Conservation (phyloP, 495 filamentous ascomycete species). For the Bombardia bombarda region DNA sequence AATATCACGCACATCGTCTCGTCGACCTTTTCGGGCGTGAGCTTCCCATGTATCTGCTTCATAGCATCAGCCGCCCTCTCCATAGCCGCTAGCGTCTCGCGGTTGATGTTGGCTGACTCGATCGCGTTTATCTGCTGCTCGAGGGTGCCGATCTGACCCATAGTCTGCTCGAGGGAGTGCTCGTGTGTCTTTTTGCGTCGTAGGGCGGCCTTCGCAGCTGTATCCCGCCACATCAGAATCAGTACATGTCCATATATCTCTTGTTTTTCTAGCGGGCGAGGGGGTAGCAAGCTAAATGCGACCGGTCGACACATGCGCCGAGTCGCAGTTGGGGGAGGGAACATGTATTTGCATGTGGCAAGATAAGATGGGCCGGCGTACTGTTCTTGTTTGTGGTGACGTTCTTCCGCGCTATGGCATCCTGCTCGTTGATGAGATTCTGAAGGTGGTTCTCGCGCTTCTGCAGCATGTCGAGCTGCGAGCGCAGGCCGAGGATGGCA, state of each 20-base stretch:
- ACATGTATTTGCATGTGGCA: constrained; percentile 2
- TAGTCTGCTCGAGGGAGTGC: constrained; percentile 82
- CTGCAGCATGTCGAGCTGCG: constrained; percentile 93
- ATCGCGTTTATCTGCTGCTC: constrained; percentile 96
- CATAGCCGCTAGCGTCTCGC: constrained; percentile 93
- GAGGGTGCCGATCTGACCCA: constrained; percentile 79
- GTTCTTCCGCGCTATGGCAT: constrained; percentile 82
- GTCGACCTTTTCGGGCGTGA: constrained; percentile 90
- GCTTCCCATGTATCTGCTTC: constrained; percentile 81
- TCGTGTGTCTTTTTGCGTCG: constrained; percentile 92
- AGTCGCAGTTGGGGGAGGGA: too few species aligned
- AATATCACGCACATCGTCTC: constrained; percentile 72
- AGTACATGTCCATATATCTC: too few species aligned
- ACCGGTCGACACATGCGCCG: too few species aligned
- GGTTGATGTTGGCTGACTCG: constrained; percentile 97
- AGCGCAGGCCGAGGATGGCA: constrained; percentile 81
- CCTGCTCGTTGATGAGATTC: constrained; percentile 88
- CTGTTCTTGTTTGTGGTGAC: constrained; percentile 85
- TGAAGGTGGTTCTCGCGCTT: constrained; percentile 91
- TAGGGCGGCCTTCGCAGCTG: constrained; percentile 85
- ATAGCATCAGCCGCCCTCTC: constrained; percentile 81
- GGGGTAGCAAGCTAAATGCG: too few species aligned
- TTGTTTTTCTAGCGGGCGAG: too few species aligned
- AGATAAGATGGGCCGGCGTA: constrained; percentile 32
- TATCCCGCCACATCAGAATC: constrained; percentile 13